Percentiles rank a stretch among this genome's conserved stretches.
Conservation (phyloP, 495 filamentous ascomycete species). For the Aspergillus sclerotioniger region DNA sequence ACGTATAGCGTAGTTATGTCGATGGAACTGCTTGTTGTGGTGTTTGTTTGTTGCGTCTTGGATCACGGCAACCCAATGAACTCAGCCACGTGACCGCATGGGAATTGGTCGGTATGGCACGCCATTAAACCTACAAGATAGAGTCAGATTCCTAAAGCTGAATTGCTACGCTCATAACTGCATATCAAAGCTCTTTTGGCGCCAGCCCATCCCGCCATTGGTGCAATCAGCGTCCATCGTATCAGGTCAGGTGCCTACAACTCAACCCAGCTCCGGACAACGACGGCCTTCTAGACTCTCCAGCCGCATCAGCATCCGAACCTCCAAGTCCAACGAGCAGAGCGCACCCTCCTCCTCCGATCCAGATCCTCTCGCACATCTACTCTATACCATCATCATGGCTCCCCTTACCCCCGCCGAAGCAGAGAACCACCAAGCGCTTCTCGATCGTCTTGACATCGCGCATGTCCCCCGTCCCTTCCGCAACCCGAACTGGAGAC, state of each 20-base stretch:
- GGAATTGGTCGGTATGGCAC: neutral
- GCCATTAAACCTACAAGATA: neutral
- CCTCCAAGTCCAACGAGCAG: neutral
- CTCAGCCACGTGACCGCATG: conserved; percentile 2
- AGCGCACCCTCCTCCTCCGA: neutral
- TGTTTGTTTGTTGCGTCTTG: conserved; percentile 17
- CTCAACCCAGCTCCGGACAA: neutral
- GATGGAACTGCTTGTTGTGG: neutral
- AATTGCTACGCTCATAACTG: neutral
- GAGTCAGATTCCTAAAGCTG: neutral
- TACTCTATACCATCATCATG: conserved; percentile 28
- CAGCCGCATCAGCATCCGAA: neutral
- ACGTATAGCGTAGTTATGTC: neutral
- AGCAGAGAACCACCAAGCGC: conserved; percentile 51
- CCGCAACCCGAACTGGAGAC: conserved; percentile 84
- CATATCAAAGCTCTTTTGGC: neutral
- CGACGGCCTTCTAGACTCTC: conserved; percentile 1
- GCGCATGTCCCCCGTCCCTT: conserved; percentile 77
- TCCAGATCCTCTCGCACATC: neutral
- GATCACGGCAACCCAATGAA: conserved; percentile 1
- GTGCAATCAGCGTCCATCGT: neutral
- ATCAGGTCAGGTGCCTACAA: neutral
- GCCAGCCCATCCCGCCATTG: neutral
- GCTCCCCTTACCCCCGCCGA: conserved; percentile 44
- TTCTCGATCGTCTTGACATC: conserved; percentile 88